Evolutionary conservation across 1,139 yeast species (phyloP).

Genomic region (Suhomyces anneliseae): DNA sequence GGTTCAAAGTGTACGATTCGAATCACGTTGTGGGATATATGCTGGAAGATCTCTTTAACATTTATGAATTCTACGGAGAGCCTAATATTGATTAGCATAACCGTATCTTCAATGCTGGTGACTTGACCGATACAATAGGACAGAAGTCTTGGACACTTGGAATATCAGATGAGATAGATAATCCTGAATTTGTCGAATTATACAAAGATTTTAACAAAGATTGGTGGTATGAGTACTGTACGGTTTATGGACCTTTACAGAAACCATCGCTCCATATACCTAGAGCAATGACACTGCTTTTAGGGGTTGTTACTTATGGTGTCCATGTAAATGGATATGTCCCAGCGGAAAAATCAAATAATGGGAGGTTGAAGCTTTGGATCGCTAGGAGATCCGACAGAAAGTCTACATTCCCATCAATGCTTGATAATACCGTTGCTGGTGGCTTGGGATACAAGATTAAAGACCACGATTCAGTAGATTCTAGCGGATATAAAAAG

Average conservation of each 20-base stretch:
- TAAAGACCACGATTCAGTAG: too few species aligned
- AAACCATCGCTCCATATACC: conserved; percentile 69
- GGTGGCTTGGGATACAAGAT: conserved; percentile 76
- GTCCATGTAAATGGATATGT: conserved; percentile 82
- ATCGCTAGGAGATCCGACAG: conserved; percentile 74
- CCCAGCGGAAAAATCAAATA: conserved; percentile 33
- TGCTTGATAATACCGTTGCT: conserved; percentile 91
- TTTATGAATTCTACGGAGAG: conserved; percentile 2
- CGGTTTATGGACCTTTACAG: conserved; percentile 58
- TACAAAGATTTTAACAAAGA: conserved; percentile 34
- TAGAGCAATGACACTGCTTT: conserved; percentile 73
- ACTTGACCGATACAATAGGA: too few species aligned
- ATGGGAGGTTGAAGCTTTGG: conserved; percentile 66
- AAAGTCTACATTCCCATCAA: conserved; percentile 86
- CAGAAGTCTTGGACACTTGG: too few species aligned
- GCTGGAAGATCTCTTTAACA: conserved; percentile 42
- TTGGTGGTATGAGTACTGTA: conserved; percentile 86
- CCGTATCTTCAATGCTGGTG: too few species aligned
- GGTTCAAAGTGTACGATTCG: conserved; percentile 18
- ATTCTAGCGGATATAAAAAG: too few species aligned
- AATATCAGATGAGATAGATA: too few species aligned
- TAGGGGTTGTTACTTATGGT: conserved; percentile 90
- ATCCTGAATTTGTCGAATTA: too few species aligned
- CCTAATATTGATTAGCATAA: too few species aligned
- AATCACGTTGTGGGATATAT: conserved; percentile 55